A percentile compares a stretch with the other conserved stretches of the same genome.
These are phyloP conservation scores for Sisymbrium altissimum DNA, from an alignment of 345 rosid genomes.

Conservation along the genomic window DNA sequence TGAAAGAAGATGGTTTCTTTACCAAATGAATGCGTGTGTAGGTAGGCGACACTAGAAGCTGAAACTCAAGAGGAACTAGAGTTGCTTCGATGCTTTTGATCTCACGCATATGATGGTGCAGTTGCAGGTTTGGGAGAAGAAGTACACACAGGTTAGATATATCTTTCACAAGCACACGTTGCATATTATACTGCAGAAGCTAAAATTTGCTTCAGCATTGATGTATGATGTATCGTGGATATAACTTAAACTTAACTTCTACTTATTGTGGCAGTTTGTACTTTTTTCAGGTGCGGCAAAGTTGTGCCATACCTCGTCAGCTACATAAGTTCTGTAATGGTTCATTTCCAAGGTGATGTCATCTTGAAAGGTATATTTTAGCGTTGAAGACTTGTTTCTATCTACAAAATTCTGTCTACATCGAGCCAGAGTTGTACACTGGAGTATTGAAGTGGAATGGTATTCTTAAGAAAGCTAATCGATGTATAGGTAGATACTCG, in stretches of 20 bases:
- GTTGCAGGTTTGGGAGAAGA: neutral
- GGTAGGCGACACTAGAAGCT: neutral
- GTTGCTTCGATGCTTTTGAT: constrained; percentile 6
- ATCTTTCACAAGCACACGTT: neutral
- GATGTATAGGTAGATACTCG: constrained; percentile 52
- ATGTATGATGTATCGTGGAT: neutral
- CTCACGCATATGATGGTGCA: constrained; percentile 1
- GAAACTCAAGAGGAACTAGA: constrained; percentile 1
- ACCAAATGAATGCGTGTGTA: constrained; percentile 16
- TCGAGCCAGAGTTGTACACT: neutral
- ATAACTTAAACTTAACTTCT: neutral
- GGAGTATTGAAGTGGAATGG: neutral
- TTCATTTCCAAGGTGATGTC: constrained; percentile 63
- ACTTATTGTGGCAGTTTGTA: neutral
- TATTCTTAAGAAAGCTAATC: neutral
- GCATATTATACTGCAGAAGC: neutral
- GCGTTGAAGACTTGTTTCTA: neutral
- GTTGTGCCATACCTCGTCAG: constrained; percentile 48
- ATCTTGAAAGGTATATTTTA: constrained; percentile 56
- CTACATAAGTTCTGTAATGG: constrained; percentile 68
- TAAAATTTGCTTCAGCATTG: neutral
- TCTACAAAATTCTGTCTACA: neutral
- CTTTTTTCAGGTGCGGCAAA: constrained; percentile 1
- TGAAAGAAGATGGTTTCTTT: constrained; percentile 30
- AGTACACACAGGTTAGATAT: neutral